Conservation (phyloP, 768 basidiomycete genomes). For the Rhizopogon roseolus region DNA sequence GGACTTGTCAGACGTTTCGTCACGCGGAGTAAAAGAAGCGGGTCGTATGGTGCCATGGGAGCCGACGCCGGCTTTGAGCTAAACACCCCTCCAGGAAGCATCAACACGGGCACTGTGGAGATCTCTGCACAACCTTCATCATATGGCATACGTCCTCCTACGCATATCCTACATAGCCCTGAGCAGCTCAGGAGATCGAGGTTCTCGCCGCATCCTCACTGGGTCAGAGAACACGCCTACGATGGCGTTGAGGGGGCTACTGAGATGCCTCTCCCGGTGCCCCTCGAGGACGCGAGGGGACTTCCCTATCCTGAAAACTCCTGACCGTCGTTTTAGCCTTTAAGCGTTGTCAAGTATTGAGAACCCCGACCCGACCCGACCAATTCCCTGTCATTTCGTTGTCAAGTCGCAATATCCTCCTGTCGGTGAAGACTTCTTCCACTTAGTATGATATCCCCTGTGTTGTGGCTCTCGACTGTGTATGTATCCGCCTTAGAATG, state of each 20-base stretch:
- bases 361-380: neutral
- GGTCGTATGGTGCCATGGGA: conserved; percentile 16
- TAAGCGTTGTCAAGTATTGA: conserved; percentile 21
- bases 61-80: conserved; percentile 13
- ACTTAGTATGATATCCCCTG: neutral
- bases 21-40: conserved; percentile 6
- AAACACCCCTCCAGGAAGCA: conserved; percentile 22
- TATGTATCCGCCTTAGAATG: neutral
- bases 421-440: neutral
- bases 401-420: neutral
- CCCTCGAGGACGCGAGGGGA: conserved; percentile 9
- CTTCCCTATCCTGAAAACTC: conserved; percentile 1
- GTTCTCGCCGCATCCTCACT: conserved; percentile 20
- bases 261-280: conserved; percentile 6
- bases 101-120: conserved; percentile 23
- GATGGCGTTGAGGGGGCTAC: conserved; percentile 5
- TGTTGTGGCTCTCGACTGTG: neutral
- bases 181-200: conserved; percentile 8
- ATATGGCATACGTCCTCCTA: conserved; percentile 11
- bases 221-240: conserved; percentile 7
- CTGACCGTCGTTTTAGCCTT: conserved; percentile 26
- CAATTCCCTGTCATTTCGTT: neutral
- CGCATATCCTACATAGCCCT: conserved; percentile 2
- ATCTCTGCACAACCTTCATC: conserved; percentile 26
- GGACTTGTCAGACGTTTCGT: conserved; percentile 25